Percentiles rank a stretch among this genome's conserved stretches.
Evolutionary conservation across 108 stramenopile genomes (phyloP).

Genomic region (Cyclotella distinguenda): DNA sequence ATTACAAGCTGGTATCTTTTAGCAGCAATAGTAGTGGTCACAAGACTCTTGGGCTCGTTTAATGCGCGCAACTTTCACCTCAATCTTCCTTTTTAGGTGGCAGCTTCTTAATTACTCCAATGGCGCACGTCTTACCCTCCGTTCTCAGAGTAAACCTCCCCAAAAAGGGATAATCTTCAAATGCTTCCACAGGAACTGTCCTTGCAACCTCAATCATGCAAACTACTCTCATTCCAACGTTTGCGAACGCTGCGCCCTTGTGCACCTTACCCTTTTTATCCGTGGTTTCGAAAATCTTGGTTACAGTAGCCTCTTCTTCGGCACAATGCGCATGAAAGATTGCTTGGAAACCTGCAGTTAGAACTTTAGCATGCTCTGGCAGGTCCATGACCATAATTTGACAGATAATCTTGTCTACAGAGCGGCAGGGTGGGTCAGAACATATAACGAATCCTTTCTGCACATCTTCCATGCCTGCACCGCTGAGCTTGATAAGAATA

Average conservation of each 20-base stretch:
- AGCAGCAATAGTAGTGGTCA: neutral
- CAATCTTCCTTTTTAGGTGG: constrained; percentile 76
- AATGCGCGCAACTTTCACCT: neutral
- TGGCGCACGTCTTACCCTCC: constrained; percentile 98
- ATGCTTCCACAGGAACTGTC: constrained; percentile 89
- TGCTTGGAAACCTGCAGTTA: constrained; percentile 95
- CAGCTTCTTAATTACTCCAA: constrained; percentile 95
- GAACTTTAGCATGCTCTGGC: constrained; percentile 95
- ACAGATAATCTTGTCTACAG: constrained; percentile 85
- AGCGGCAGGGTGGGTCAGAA: constrained; percentile 74
- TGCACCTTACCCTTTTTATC: constrained; percentile 73
- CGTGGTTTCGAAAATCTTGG: constrained; percentile 89
- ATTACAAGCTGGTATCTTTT: neutral
- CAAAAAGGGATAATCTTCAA: constrained; percentile 88
- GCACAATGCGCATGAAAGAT: constrained; percentile 96
- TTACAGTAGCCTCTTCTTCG: constrained; percentile 91
- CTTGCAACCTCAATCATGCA: constrained; percentile 77
- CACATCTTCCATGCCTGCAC: constrained; percentile 88
- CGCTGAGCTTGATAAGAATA: constrained; percentile 90
- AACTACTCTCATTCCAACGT: constrained; percentile 77
- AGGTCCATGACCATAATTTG: constrained; percentile 88
- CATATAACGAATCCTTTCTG: constrained; percentile 97
- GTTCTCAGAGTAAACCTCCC: constrained; percentile 98
- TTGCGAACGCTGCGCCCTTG: constrained; percentile 84
- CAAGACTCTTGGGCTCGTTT: neutral